Evolutionary conservation across 139 green algal species (phyloP).

Genomic region (Tetradesmus lagerheimii): DNA sequence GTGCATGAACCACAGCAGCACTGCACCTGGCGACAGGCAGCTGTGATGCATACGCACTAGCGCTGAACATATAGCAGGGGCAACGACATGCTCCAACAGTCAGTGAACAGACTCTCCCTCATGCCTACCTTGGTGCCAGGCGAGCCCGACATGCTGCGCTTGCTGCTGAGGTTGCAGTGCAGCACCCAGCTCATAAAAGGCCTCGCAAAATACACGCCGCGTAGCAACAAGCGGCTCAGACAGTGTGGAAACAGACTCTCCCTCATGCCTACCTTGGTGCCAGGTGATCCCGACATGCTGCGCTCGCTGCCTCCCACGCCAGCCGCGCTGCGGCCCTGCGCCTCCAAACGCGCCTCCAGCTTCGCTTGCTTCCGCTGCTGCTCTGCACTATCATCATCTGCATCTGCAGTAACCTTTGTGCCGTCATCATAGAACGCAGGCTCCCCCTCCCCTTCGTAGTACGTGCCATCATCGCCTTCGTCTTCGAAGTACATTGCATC

Average conservation of each 20-base stretch:
- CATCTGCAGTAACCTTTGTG: background rate
- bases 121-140: background rate
- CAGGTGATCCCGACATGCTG: conserved; percentile 11
- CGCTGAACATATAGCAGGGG: too few species aligned
- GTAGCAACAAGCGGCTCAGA: background rate
- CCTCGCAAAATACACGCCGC: too few species aligned
- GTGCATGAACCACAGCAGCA: too few species aligned
- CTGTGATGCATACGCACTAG: too few species aligned
- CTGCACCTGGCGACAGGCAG: too few species aligned
- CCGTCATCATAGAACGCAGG: background rate
- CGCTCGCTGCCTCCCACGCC: background rate
- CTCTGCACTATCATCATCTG: background rate
- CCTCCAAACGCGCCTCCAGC: background rate
- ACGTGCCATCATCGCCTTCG: background rate
- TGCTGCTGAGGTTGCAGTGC: too few species aligned
- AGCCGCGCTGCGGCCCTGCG: background rate
- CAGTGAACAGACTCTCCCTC: background rate
- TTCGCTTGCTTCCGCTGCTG: background rate
- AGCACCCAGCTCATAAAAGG: too few species aligned
- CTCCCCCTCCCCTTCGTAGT: too few species aligned
- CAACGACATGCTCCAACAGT: background rate
- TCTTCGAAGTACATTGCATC: background rate
- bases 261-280: background rate
- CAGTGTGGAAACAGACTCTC: background rate
- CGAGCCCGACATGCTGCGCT: conserved; percentile 7